These are phyloP conservation scores for Scheffersomyces lignicola DNA, from an alignment of 1,139 yeast species.

Conservation along the genomic window DNA sequence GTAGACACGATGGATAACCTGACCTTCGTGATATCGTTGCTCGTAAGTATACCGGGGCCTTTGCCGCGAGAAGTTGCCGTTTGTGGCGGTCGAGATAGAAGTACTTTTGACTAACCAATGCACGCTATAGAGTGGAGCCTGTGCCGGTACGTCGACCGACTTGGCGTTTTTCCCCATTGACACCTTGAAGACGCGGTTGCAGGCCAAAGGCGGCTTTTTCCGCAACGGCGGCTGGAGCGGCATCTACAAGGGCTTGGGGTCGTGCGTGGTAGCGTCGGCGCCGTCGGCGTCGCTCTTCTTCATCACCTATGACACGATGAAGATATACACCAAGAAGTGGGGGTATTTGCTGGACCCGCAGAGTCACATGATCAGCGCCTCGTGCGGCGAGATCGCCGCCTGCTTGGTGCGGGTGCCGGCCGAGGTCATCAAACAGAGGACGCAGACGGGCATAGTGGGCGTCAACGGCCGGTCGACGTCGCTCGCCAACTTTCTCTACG, in stretches of 20 bases:
- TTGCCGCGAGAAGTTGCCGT: too few species aligned
- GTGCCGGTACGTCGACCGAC: slow-evolving; percentile 96
- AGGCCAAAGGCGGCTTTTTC: slow-evolving; percentile 94
- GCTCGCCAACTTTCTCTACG: slow-evolving; percentile 61
- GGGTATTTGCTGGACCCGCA: slow-evolving; percentile 35
- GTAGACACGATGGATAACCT: slow-evolving; percentile 7
- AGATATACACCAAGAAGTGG: slow-evolving; percentile 45
- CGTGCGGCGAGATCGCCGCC: slow-evolving; percentile 89
- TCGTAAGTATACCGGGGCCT: slow-evolving; percentile 7
- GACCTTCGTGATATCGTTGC: slow-evolving; percentile 7
- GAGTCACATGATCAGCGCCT: slow-evolving; percentile 85
- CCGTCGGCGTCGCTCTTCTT: slow-evolving; percentile 92
- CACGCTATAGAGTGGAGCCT: slow-evolving; percentile 70
- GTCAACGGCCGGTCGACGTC: slow-evolving; percentile 58
- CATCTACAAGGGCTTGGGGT: slow-evolving; percentile 87
- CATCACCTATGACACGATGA: slow-evolving; percentile 81
- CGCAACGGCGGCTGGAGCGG: slow-evolving; percentile 91
- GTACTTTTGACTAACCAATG: neutral
- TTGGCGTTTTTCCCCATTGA: slow-evolving; percentile 94
- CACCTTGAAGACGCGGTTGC: slow-evolving; percentile 88
- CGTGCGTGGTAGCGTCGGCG: slow-evolving; percentile 92
- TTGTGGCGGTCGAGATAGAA: too few species aligned
- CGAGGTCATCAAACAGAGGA: slow-evolving; percentile 91
- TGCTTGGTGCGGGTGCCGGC: slow-evolving; percentile 95
- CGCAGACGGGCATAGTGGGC: slow-evolving; percentile 64